phyloP scores from a whole-genome alignment of 192 early-diverging fungal species.

The Pecoramyces ruminantium region DNA sequence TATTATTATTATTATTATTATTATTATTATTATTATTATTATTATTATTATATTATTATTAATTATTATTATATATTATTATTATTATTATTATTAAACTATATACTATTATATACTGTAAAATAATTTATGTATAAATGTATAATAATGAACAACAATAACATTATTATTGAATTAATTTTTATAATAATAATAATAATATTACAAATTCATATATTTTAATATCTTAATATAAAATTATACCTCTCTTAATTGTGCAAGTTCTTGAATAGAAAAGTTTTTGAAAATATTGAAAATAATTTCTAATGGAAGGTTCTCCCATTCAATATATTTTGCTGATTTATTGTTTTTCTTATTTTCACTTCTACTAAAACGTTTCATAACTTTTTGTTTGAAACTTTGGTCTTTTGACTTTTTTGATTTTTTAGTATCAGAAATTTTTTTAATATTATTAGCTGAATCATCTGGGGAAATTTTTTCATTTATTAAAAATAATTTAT shows the following conservation, averaged over 20 bases:
- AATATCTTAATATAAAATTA: too few species aligned
- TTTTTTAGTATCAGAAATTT: background rate
- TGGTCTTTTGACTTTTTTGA: background rate
- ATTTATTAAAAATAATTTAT: background rate
- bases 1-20: too few species aligned
- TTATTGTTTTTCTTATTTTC: background rate
- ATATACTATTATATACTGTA: too few species aligned
- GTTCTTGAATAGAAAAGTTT: background rate
- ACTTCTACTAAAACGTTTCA: background rate
- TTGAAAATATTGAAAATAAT: background rate
- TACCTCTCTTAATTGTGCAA: background rate
- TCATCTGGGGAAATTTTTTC: background rate
- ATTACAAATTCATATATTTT: too few species aligned
- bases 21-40: too few species aligned
- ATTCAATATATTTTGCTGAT: background rate
- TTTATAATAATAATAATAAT: too few species aligned
- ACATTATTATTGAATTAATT: too few species aligned
- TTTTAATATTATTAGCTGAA: background rate
- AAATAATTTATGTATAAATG: too few species aligned
- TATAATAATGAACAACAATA: too few species aligned
- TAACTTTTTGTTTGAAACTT: background rate
- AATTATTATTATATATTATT: too few species aligned
- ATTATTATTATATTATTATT: too few species aligned
- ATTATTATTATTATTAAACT: too few species aligned
- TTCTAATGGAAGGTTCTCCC: background rate